Conservation (phyloP, 495 filamentous ascomycete genomes). For the Daldinia vernicosa region DNA sequence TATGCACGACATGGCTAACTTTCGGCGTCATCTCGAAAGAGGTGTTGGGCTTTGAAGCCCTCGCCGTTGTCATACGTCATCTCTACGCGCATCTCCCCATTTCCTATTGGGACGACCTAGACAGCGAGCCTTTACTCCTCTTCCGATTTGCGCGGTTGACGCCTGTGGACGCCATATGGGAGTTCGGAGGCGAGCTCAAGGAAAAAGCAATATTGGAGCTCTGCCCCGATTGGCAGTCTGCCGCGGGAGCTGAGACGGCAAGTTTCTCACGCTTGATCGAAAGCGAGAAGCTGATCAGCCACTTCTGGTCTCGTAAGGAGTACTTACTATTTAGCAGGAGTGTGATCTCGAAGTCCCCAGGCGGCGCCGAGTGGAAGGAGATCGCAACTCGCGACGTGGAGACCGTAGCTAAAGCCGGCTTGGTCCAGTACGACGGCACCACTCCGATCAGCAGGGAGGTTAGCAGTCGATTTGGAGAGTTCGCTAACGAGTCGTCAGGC, state of each 20-base stretch:
- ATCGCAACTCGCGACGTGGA: neutral
- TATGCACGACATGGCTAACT: neutral
- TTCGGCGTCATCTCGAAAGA: neutral
- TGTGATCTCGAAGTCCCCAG: neutral
- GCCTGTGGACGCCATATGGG: neutral
- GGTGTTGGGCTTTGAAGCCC: neutral
- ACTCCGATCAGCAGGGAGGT: neutral
- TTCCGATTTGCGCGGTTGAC: neutral
- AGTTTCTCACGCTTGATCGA: neutral
- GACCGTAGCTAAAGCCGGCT: neutral
- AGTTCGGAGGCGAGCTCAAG: neutral
- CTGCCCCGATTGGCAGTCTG: neutral
- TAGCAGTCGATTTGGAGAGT: neutral
- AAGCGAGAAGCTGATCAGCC: neutral
- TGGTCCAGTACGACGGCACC: neutral
- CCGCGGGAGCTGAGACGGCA: neutral
- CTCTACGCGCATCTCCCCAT: neutral
- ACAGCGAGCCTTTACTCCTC: neutral
- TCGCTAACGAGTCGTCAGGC: neutral
- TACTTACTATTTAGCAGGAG: neutral
- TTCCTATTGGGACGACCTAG: neutral
- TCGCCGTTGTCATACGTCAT: neutral
- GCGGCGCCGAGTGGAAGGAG: neutral
- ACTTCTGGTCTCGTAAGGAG: neutral
- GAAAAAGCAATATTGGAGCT: neutral